A percentile compares a stretch with the other conserved stretches of the same genome.
Conservation (phyloP, 2,329 filamentous ascomycete genomes). For the Colletotrichum zoysiae region DNA sequence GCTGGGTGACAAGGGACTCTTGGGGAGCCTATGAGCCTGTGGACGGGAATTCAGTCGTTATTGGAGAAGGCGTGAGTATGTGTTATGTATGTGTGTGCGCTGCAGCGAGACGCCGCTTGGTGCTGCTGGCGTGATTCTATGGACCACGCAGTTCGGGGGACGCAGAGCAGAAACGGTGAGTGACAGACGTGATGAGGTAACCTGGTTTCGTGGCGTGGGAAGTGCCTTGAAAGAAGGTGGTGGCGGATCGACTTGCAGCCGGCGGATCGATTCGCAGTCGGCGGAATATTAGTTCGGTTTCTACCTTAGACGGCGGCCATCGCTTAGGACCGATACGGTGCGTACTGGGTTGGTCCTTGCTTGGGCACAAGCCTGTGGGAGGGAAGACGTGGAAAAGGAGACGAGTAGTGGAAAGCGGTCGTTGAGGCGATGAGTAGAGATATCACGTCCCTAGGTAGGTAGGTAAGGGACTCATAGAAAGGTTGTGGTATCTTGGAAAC, state of each 20-base stretch:
- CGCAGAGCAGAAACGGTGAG: constrained; percentile 12
- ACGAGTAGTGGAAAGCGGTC: constrained; percentile 21
- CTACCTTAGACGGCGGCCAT: constrained; percentile 25
- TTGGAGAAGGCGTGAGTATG: constrained; percentile 31
- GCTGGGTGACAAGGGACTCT: constrained; percentile 35
- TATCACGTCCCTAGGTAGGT: background rate
- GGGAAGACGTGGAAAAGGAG: constrained; percentile 19
- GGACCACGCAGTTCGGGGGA: constrained; percentile 31
- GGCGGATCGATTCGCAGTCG: constrained; percentile 31
- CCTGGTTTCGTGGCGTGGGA: constrained; percentile 4
- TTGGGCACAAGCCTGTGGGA: constrained; percentile 18
- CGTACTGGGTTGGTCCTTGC: constrained; percentile 37
- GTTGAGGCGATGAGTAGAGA: constrained; percentile 2
- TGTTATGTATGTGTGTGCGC: constrained; percentile 22
- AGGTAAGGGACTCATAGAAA: background rate
- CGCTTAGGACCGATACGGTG: constrained; percentile 23
- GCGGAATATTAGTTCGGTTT: constrained; percentile 29
- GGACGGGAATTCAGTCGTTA: constrained; percentile 39
- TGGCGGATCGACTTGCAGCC: constrained; percentile 34
- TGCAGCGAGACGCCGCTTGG: constrained; percentile 30
- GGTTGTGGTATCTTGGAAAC: background rate
- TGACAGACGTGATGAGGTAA: background rate
- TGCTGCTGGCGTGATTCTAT: constrained; percentile 32
- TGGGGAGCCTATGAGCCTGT: constrained; percentile 16
- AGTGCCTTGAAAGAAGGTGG: constrained; percentile 22